Conservation (phyloP, 1,284 basidiomycete genomes). For the Xerocomus cyaneibrunnescens region DNA sequence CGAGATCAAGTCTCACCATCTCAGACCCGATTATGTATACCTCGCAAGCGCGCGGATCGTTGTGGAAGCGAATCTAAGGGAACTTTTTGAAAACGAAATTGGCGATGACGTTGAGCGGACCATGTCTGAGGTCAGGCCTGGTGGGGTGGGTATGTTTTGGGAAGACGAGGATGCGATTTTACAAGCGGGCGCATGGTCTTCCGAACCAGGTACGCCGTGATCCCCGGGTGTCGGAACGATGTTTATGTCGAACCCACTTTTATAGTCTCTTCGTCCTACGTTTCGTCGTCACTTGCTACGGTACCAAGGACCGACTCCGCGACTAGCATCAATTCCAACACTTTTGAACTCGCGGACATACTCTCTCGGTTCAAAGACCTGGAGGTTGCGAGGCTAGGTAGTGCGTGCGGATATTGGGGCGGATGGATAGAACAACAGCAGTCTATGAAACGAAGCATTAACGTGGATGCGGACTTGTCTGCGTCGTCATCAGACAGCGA, state of each 20-base stretch:
- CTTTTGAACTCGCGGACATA: constrained; percentile 21
- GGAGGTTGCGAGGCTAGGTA: constrained; percentile 46
- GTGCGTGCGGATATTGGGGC: constrained; percentile 46
- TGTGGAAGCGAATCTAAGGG: constrained; percentile 41
- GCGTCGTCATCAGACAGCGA: neutral
- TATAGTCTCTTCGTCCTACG: neutral
- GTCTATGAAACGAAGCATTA: neutral
- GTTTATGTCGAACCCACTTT: neutral
- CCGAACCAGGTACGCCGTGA: constrained; percentile 5
- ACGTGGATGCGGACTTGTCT: neutral
- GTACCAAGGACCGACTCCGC: neutral
- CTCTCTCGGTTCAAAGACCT: constrained; percentile 42
- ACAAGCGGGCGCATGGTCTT: neutral
- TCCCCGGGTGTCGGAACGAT: neutral
- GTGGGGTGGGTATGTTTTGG: constrained; percentile 27
- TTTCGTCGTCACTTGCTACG: neutral
- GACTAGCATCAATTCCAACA: neutral
- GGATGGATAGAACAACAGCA: constrained; percentile 13
- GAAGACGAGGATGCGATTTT: constrained; percentile 27
- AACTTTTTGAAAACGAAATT: constrained; percentile 14
- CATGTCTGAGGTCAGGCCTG: neutral
- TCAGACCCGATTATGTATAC: constrained; percentile 42
- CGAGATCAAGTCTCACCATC: constrained; percentile 33
- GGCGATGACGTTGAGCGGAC: neutral
- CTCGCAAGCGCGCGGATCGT: constrained; percentile 40